Evolutionary conservation across 305 asterid species (phyloP).

Genomic region (Solanum hybrid): DNA sequence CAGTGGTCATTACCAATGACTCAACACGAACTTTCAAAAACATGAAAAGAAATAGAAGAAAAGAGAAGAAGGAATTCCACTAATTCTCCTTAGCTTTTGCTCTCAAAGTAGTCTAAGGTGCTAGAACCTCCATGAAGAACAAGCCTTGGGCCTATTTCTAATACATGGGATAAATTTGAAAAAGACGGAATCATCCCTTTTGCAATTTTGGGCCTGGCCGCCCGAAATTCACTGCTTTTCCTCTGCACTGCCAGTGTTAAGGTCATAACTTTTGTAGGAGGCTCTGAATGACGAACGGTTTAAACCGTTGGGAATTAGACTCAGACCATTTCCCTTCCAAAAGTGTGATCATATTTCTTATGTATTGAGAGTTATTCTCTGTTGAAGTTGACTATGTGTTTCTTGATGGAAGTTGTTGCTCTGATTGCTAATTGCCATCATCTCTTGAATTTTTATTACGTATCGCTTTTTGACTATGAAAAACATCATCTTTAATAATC

Average conservation of each 20-base stretch:
- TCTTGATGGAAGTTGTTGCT: background rate
- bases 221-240: background rate
- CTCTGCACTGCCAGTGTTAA: background rate
- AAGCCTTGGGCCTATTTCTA: background rate
- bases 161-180: background rate
- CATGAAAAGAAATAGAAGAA: background rate
- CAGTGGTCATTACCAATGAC: background rate
- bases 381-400: background rate
- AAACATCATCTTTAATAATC: background rate
- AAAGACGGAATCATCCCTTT: background rate
- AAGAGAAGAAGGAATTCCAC: background rate
- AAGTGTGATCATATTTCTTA: background rate
- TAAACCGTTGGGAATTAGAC: background rate
- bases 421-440: background rate
- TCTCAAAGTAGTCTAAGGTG: background rate
- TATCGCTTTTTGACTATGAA: background rate
- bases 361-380: background rate
- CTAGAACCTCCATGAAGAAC: background rate
- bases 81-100: background rate
- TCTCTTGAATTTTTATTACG: background rate
- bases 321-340: background rate
- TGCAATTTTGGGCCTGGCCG: background rate
- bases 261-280: background rate
- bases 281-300: background rate
- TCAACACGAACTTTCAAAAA: background rate